Evolutionary conservation across 345 rosid species (phyloP).

Genomic region (Eucalyptus brandiana): DNA sequence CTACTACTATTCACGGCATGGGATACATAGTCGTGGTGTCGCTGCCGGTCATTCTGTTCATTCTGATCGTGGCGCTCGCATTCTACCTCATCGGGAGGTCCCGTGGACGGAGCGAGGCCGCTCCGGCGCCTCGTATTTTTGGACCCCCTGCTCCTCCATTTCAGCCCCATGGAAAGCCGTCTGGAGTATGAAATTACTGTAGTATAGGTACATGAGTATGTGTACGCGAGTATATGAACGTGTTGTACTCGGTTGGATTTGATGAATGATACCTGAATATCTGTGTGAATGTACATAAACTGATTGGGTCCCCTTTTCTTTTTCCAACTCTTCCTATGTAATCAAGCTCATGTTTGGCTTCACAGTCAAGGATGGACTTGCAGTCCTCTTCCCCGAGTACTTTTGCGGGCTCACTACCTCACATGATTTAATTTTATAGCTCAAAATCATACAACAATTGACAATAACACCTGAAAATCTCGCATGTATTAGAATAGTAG

Average conservation of each 20-base stretch:
- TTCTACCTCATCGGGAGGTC: slow-evolving; percentile 20
- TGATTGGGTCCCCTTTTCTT: too few species aligned
- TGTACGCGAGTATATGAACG: not conserved
- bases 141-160: not conserved
- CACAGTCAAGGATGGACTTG: too few species aligned
- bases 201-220: not conserved
- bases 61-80: slow-evolving; percentile 13
- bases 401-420: too few species aligned
- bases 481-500: fast-evolving
- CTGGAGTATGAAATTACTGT: not conserved
- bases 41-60: slow-evolving; percentile 4
- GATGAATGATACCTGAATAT: not conserved
- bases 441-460: too few species aligned
- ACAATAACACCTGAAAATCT: too few species aligned
- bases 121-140: not conserved
- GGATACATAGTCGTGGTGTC: slow-evolving; percentile 6
- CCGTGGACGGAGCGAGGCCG: not conserved
- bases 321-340: too few species aligned
- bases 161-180: not conserved
- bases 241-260: not conserved
- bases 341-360: too few species aligned
- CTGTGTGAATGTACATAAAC: not conserved
- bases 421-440: too few species aligned
- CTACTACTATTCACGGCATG: not conserved
- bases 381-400: too few species aligned